Conservation (phyloP, 2,329 filamentous ascomycete species). For the Trichophyton equinum region DNA sequence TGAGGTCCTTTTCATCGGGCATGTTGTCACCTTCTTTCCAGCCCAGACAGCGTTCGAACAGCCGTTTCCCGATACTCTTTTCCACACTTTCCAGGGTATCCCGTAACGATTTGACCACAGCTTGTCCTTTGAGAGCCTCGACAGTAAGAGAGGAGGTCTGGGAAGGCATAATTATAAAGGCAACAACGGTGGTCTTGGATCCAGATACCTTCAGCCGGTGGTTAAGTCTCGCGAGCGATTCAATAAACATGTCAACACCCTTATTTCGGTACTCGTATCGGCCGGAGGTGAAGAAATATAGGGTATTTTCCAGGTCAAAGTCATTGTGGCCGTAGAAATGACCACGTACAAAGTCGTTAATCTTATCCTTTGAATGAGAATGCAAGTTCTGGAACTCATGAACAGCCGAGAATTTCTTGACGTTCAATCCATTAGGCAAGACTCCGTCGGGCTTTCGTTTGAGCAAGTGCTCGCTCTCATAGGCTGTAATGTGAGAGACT, state of each 20-base stretch:
- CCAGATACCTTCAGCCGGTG: conserved; percentile 74
- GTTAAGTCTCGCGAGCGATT: conserved; percentile 86
- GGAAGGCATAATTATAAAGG: conserved; percentile 97
- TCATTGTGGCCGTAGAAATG: conserved; percentile 99
- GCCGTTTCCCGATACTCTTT: conserved; percentile 76
- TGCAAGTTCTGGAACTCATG: conserved; percentile 99
- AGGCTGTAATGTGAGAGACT: conserved; percentile 95
- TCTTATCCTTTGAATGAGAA: conserved; percentile 92
- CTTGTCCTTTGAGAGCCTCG: conserved; percentile 90
- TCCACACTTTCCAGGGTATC: conserved; percentile 92
- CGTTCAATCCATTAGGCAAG: conserved; percentile 89
- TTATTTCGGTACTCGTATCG: conserved; percentile 98
- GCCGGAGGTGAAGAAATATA: conserved; percentile 95
- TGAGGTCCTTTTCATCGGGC: conserved; percentile 92
- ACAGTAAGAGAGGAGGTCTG: conserved; percentile 92
- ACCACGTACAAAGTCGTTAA: conserved; percentile 92
- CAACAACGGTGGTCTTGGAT: conserved; percentile 87
- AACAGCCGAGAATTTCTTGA: conserved; percentile 95
- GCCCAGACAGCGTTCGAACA: conserved; percentile 85
- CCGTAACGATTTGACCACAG: conserved; percentile 88
- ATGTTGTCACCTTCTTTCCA: conserved; percentile 92
- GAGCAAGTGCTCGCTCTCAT: conserved; percentile 91
- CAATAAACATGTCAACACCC: conserved; percentile 98
- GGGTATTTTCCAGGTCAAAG: conserved; percentile 88
- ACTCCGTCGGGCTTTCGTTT: conserved; percentile 98